Evolutionary conservation across 441 rosid genomes (phyloP), one percentile per base, ranked within the genome.

Genomic region (Populus hybrid): DNA sequence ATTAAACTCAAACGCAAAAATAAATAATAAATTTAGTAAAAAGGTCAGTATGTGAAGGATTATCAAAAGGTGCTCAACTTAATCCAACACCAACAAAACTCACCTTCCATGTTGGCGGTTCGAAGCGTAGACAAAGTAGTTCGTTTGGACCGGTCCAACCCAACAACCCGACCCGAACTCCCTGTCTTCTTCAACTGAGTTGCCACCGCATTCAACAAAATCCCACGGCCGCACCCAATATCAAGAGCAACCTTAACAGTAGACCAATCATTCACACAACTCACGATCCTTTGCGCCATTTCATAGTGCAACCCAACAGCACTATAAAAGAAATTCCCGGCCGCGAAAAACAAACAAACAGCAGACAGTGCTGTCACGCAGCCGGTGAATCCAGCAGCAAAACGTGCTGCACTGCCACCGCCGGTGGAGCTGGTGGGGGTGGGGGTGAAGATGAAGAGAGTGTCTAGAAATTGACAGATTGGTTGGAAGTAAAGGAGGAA

Each of bases 141-240:
- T 74, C 77, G 76, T 84, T 89, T 93, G 11, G 93, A 87, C 66
- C 94, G 90, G 85, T 92, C 99, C 83, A 95, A 80, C 81, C 99
- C 99, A 50, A 95, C 99, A 69, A 95, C 95, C 81, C 97, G 93
- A 70, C 99, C 99, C 57, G 94, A 92, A 65, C 97, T 93, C 0
- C 98, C 98, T 0, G 95, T 90, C 78, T 95, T 95, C 85, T 95
- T 95, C 63, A 95, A 85, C 94, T 95, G 98, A n/a, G 90, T 93
- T 30, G 99, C 99, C 79, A 95, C 98, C 70, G 98, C 80, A 79
- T 95, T 95, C 50, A 95, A 89, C 81, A 95, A 36, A 70, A 95
- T 89, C 72, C 99, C 99, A 1, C 95, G 86, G 23, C 99, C 99
- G 42, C 99, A 95, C 0, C 99, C 99, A 20, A 95, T 85, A 79